These are phyloP conservation scores for Candida maesae DNA, from an alignment of 805 yeast genomes.

Conservation along the genomic window DNA sequence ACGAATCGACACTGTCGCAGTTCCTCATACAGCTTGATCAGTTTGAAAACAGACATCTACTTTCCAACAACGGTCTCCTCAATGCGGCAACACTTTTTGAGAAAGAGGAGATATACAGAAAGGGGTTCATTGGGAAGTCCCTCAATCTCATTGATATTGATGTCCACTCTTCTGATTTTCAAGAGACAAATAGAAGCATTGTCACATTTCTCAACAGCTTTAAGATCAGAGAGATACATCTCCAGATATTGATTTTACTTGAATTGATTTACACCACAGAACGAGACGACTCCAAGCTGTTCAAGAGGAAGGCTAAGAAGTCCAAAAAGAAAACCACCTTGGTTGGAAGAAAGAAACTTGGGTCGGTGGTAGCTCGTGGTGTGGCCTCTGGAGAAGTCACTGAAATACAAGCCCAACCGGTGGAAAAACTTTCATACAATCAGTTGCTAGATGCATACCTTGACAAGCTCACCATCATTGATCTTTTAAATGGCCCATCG, in stretches of 20 bases:
- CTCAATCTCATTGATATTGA: slow-evolving; percentile 25
- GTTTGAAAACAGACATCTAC: slow-evolving; percentile 41
- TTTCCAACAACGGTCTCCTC: slow-evolving; percentile 28
- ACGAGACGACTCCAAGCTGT: slow-evolving; percentile 35
- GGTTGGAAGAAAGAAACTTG: slow-evolving; percentile 29
- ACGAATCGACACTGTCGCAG: slow-evolving; percentile 27
- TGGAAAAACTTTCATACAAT: slow-evolving; percentile 23
- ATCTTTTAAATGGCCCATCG: slow-evolving; percentile 33
- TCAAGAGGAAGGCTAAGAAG: slow-evolving; percentile 19
- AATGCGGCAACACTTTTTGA: slow-evolving; percentile 22
- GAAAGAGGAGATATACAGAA: slow-evolving; percentile 28
- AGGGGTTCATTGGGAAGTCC: slow-evolving; percentile 26
- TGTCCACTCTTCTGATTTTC: slow-evolving; percentile 21
- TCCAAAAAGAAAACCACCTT: slow-evolving; percentile 23
- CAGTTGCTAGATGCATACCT: slow-evolving; percentile 40
- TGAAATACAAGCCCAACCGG: too few species aligned
- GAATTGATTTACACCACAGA: slow-evolving; percentile 39
- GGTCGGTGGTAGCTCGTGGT: slow-evolving; percentile 39
- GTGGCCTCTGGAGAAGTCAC: too few species aligned
- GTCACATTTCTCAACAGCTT: slow-evolving; percentile 35
- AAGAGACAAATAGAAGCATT: slow-evolving; percentile 27
- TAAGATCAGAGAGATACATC: slow-evolving; percentile 53
- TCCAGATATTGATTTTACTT: slow-evolving; percentile 46
- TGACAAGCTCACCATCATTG: slow-evolving; percentile 54
- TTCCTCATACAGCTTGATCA: slow-evolving; percentile 33